Evolutionary conservation across 805 yeast genomes (phyloP), one percentile per base, ranked within the genome.

Genomic region (Brettanomyces sp.): DNA sequence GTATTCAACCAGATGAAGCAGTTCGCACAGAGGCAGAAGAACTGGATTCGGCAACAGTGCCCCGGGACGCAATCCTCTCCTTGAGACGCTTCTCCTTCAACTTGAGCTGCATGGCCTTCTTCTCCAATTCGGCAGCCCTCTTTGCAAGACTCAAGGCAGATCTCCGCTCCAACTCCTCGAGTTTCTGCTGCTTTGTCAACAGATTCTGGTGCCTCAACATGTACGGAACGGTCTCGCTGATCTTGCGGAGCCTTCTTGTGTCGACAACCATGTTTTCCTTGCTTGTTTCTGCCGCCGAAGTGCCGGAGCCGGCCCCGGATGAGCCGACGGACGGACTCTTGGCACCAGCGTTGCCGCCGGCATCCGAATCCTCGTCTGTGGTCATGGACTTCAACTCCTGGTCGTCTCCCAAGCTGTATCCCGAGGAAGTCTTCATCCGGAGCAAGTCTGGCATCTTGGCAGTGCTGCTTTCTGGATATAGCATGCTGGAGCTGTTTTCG

Each of bases 191-290:
- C 62, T 85, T 80, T 44, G 83, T 82, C 52, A 79, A 65, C 47
- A 85, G 74, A 47, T 83, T 74, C 62, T 85, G 91, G 61, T 85
- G 91, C 59, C 86, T 76, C 50, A 85, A 67, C 33, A 84, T 82
- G 54, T 85, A 85, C n/a, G 95, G 95, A 23, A 85, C 86, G 1
- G 93, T 85, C 58, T 84, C 91, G 39, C 89, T 81, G 46, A 85
- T 79, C 57, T 81, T 85, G 58, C 95, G 72, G 52, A 85, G 67
- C 63, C 83, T 85, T 52, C 72, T 72, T 51, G 86, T 75, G 44
- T 74, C 74, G 38, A 59, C 56, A 53, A 54, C 23, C 50, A 49
- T 4, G 52, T 42, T 13, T 58, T 32, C 18, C 35, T 39, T 12
- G 32, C 22, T 6, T 13, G 12, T n/a, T 12, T 14, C 13, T 18